A percentile compares a stretch with the other conserved stretches of the same genome.
phyloP scores from a whole-genome alignment of 2,329 filamentous ascomycete species.

The Thermoascus crustaceus region DNA sequence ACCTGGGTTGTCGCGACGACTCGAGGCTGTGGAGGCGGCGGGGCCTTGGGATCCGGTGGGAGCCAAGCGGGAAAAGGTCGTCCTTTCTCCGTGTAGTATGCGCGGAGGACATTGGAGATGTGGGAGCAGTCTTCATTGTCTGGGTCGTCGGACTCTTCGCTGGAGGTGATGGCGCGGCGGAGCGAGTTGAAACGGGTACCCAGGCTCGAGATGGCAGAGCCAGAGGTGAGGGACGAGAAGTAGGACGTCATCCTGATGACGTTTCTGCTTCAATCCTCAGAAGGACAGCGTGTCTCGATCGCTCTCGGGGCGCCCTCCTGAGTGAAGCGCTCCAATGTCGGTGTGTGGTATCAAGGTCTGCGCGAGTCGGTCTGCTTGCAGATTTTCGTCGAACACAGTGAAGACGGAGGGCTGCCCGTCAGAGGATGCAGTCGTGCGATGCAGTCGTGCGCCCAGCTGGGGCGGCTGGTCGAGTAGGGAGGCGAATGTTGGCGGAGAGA shows the following conservation, averaged over 20 bases:
- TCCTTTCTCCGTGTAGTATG: constrained; percentile 86
- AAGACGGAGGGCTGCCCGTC: no score
- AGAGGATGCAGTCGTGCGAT: no score
- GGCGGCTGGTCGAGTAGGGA: no score
- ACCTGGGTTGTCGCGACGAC: constrained; percentile 44
- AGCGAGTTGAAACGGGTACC: constrained; percentile 51
- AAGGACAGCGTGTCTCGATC: no score
- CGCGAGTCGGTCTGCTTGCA: no score
- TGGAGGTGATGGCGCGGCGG: constrained; percentile 39
- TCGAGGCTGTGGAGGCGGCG: constrained; percentile 43
- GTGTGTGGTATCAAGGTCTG: no score
- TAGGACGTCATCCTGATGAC: constrained; percentile 70
- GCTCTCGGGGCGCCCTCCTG: no score
- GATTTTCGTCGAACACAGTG: no score
- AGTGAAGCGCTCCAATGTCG: no score
- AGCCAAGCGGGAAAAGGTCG: constrained; percentile 78
- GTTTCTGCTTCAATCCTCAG: no score
- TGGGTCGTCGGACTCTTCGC: constrained; percentile 36
- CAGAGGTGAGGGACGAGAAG: constrained; percentile 58
- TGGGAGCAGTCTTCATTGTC: constrained; percentile 76
- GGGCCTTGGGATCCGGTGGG: constrained; percentile 76
- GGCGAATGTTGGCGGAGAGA: no score
- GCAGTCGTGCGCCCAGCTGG: no score
- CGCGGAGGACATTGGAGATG: constrained; percentile 84
- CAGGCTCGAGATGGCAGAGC: constrained; percentile 43